phyloP scores from a whole-genome alignment of 83 land plant genomes.

The Picea engelmannii region DNA sequence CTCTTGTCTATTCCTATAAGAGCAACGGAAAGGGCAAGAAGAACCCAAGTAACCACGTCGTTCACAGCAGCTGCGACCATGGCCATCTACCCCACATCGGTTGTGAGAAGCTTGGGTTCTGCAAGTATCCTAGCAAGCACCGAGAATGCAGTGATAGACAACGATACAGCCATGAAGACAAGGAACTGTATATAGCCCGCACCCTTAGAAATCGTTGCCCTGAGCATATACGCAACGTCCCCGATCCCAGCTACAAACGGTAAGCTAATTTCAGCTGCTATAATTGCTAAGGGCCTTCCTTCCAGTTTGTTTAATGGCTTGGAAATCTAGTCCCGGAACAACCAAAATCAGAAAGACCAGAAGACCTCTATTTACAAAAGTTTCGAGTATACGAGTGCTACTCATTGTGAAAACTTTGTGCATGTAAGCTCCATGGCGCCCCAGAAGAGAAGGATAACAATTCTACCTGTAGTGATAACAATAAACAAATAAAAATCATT shows the following conservation, averaged over 20 bases:
- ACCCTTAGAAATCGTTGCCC: slow-evolving; percentile 49
- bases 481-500: no score
- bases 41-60: no score
- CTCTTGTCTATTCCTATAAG: slow-evolving; percentile 27
- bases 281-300: slow-evolving; percentile 55
- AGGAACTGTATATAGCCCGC: slow-evolving; percentile 43
- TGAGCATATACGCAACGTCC: slow-evolving; percentile 46
- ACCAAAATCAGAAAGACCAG: slow-evolving; percentile 70
- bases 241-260: slow-evolving; percentile 73
- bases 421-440: slow-evolving; percentile 36
- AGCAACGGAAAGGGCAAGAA: background rate
- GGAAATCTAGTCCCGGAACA: slow-evolving; percentile 61
- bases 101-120: no score
- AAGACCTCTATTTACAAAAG: slow-evolving; percentile 66
- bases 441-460: slow-evolving; percentile 67
- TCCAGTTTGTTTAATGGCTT: slow-evolving; percentile 50
- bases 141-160: no score
- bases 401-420: slow-evolving; percentile 45
- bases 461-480: slow-evolving; percentile 35
- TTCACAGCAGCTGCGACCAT: no score
- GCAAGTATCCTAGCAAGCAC: no score
- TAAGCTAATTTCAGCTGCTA: slow-evolving; percentile 58
- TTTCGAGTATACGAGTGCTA: slow-evolving; percentile 60
- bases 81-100: no score
- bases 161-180: slow-evolving; percentile 69